These are phyloP conservation scores for Lentinula guzmanii DNA, from an alignment of 768 basidiomycete species.

Conservation along the genomic window DNA sequence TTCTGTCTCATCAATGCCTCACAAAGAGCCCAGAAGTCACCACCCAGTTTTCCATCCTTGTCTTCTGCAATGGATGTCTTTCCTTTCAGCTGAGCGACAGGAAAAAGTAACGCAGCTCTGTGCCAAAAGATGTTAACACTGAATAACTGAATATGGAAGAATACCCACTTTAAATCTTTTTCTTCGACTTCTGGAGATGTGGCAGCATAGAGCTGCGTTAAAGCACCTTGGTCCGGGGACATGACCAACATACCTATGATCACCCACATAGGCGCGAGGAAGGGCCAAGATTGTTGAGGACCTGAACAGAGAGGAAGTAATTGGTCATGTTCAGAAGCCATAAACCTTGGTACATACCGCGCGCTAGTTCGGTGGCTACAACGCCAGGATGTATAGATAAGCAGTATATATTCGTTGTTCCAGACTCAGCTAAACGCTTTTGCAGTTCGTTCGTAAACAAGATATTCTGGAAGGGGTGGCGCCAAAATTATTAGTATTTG, in stretches of 20 bases:
- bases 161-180: slow-evolving; percentile 1
- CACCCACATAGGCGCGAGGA: neutral
- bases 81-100: neutral
- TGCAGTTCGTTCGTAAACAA: slow-evolving; percentile 10
- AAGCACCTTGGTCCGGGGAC: slow-evolving; percentile 10
- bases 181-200: slow-evolving; percentile 14
- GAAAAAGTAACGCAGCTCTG: slow-evolving; percentile 7
- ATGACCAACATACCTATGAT: neutral
- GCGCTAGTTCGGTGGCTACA: neutral
- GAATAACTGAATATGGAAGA: neutral
- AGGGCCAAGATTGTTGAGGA: neutral
- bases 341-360: neutral
- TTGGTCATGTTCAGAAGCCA: neutral
- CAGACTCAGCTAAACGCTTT: slow-evolving; percentile 2
- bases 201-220: slow-evolving; percentile 17
- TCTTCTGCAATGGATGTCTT: slow-evolving; percentile 5
- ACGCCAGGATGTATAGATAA: slow-evolving; percentile 6
- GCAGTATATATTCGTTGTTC: slow-evolving; percentile 4
- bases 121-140: neutral
- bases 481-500: neutral
- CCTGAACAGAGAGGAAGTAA: neutral
- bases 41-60: slow-evolving; percentile 8
- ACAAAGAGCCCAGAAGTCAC: slow-evolving; percentile 8
- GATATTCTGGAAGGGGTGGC: slow-evolving; percentile 1
- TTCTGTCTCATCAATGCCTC: slow-evolving; percentile 3